These are phyloP conservation scores for Aspergillus hancockii DNA, from an alignment of 495 filamentous ascomycete species.

Conservation along the genomic window DNA sequence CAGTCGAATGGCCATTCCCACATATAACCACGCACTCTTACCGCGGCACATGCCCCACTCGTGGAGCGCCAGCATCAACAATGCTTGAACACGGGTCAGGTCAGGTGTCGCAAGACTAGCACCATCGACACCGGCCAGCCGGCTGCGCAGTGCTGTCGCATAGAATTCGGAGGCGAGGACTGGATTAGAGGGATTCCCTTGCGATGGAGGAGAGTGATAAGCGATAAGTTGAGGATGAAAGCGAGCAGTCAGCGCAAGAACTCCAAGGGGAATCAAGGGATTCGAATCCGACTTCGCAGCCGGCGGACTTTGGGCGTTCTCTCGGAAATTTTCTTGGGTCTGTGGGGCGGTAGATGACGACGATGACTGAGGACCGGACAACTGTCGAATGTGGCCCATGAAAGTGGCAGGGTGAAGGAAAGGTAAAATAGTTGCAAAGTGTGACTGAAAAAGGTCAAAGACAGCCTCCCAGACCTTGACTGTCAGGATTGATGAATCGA, in stretches of 20 bases:
- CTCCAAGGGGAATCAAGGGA: constrained; percentile 72
- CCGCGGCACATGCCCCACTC: constrained; percentile 83
- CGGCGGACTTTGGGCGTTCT: constrained; percentile 28
- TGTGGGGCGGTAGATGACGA: constrained; percentile 18
- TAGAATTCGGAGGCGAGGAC: constrained; percentile 77
- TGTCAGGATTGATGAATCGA: constrained; percentile 59
- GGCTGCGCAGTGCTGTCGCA: constrained; percentile 66
- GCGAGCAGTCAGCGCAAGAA: constrained; percentile 76
- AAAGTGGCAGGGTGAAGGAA: constrained; percentile 82
- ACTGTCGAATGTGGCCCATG: constrained; percentile 55
- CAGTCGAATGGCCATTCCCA: constrained; percentile 74
- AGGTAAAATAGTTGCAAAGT: constrained; percentile 79
- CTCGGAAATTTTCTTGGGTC: constrained; percentile 16
- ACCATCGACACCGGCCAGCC: constrained; percentile 56
- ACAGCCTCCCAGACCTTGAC: constrained; percentile 67
- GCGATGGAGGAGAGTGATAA: constrained; percentile 57
- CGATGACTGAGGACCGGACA: constrained; percentile 22
- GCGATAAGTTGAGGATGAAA: constrained; percentile 71
- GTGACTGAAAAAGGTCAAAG: constrained; percentile 78
- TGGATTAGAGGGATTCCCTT: constrained; percentile 55
- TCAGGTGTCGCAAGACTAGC: constrained; percentile 56
- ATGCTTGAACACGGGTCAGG: constrained; percentile 71
- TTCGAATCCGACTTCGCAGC: constrained; percentile 47
- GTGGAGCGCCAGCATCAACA: constrained; percentile 81
- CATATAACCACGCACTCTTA: constrained; percentile 73